Conservation (phyloP, 495 filamentous ascomycete species). For the Hypoxylon fragiforme region DNA sequence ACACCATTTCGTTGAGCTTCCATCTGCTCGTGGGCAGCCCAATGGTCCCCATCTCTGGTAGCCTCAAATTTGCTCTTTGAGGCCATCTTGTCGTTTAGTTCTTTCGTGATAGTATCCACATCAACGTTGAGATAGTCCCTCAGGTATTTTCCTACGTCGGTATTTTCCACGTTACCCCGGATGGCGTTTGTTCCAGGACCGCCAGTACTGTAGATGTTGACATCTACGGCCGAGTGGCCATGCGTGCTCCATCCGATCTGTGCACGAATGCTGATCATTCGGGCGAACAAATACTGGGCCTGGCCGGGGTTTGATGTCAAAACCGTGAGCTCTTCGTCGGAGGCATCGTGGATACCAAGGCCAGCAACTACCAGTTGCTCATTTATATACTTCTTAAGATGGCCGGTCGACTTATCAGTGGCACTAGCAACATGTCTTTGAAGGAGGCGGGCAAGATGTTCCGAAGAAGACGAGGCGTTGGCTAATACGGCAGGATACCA, state of each 20-base stretch:
- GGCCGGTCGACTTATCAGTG: conserved; percentile 36
- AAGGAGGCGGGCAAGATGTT: conserved; percentile 66
- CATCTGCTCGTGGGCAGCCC: conserved; percentile 30
- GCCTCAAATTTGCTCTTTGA: conserved; percentile 6
- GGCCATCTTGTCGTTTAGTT: conserved; percentile 64
- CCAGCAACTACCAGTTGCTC: conserved; percentile 61
- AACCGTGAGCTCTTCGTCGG: conserved; percentile 67
- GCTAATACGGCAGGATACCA: conserved; percentile 85
- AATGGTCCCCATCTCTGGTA: conserved; percentile 24
- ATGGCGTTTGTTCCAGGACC: conserved; percentile 55
- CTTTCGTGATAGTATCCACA: conserved; percentile 71
- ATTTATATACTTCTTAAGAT: conserved; percentile 61
- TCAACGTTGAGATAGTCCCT: conserved; percentile 78
- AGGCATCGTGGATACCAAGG: conserved; percentile 76
- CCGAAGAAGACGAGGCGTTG: conserved; percentile 77
- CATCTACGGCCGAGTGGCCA: conserved; percentile 86
- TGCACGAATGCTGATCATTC: conserved; percentile 82
- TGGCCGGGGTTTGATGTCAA: conserved; percentile 59
- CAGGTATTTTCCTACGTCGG: conserved; percentile 82
- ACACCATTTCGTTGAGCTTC: conserved; percentile 1
- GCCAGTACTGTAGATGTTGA: conserved; percentile 82
- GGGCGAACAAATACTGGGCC: conserved; percentile 67
- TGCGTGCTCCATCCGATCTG: conserved; percentile 93
- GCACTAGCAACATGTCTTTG: conserved; percentile 52
- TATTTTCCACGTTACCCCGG: conserved; percentile 91